Evolutionary conservation across 805 yeast genomes (phyloP).

Genomic region (Debaryomyces castellii): DNA sequence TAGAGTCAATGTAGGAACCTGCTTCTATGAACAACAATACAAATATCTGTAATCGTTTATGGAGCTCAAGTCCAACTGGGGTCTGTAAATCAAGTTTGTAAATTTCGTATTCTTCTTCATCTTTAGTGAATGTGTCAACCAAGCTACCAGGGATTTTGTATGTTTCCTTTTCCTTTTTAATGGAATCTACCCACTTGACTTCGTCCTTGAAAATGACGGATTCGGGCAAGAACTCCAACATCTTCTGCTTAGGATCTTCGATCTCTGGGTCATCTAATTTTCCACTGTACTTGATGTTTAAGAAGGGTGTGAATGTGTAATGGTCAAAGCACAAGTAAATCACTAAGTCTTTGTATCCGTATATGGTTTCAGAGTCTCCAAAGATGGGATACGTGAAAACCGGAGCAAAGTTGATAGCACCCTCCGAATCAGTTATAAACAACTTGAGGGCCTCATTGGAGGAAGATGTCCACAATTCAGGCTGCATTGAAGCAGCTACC

Average conservation of each 20-base stretch:
- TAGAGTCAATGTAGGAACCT: conserved; percentile 79
- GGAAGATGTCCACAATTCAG: conserved; percentile 73
- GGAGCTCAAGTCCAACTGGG: conserved; percentile 50
- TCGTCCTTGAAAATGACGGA: conserved; percentile 64
- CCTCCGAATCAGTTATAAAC: conserved; percentile 53
- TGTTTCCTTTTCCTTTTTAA: conserved; percentile 45
- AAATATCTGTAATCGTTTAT: conserved; percentile 71
- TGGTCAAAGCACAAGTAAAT: conserved; percentile 73
- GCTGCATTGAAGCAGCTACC: conserved; percentile 41
- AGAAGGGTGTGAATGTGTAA: conserved; percentile 68
- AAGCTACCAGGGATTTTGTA: conserved; percentile 44
- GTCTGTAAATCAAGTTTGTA: conserved; percentile 49
- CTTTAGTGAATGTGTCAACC: conserved; percentile 29
- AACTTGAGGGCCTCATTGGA: conserved; percentile 68
- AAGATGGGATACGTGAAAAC: conserved; percentile 87
- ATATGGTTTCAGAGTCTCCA: conserved; percentile 87
- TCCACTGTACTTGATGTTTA: conserved; percentile 55
- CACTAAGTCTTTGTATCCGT: conserved; percentile 73
- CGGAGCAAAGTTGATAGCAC: conserved; percentile 66
- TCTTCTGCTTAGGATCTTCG: conserved; percentile 56
- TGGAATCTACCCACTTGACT: conserved; percentile 59
- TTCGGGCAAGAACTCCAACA: conserved; percentile 62
- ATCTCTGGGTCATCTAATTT: conserved; percentile 55
- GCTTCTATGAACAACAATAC: conserved; percentile 89
- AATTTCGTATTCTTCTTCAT: conserved; percentile 46